Conservation (phyloP, 1,284 basidiomycete genomes). For the Athelia sp. region DNA sequence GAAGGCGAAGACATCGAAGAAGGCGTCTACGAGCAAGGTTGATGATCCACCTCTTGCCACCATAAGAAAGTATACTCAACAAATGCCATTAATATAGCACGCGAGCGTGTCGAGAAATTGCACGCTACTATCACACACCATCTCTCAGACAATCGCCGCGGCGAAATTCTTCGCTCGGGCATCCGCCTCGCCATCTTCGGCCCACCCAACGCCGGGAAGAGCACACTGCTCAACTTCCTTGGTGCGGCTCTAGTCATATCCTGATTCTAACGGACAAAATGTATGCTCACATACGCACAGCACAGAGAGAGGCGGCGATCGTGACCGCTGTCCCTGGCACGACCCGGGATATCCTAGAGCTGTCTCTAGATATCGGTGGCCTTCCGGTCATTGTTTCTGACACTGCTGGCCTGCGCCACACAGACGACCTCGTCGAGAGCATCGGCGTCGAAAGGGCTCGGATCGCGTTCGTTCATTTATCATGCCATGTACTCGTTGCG, state of each 20-base stretch:
- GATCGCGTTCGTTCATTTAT: constrained; percentile 44
- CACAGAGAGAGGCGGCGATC: constrained; percentile 83
- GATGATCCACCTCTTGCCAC: neutral
- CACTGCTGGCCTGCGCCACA: constrained; percentile 78
- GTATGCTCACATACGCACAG: no score
- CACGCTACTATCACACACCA: constrained; percentile 46
- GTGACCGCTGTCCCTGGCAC: constrained; percentile 85
- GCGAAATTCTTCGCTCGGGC: constrained; percentile 81
- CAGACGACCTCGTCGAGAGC: constrained; percentile 70
- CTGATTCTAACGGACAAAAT: no score
- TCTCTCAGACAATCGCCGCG: constrained; percentile 64
- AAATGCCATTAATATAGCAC: constrained; percentile 10
- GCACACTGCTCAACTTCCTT: constrained; percentile 77
- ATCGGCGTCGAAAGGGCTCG: constrained; percentile 77
- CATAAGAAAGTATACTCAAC: constrained; percentile 2
- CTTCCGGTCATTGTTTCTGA: constrained; percentile 77
- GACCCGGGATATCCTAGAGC: constrained; percentile 80
- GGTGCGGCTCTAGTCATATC: no score
- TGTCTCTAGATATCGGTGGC: constrained; percentile 83
- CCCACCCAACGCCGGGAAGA: constrained; percentile 88
- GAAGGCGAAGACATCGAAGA: constrained; percentile 86
- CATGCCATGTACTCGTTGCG: neutral
- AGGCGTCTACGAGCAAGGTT: constrained; percentile 64
- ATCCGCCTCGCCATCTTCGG: constrained; percentile 83
- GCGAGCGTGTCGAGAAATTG: constrained; percentile 40